phyloP scores from a whole-genome alignment of 2,329 filamentous ascomycete species.

The Gnomoniopsis smithogilvyi region DNA sequence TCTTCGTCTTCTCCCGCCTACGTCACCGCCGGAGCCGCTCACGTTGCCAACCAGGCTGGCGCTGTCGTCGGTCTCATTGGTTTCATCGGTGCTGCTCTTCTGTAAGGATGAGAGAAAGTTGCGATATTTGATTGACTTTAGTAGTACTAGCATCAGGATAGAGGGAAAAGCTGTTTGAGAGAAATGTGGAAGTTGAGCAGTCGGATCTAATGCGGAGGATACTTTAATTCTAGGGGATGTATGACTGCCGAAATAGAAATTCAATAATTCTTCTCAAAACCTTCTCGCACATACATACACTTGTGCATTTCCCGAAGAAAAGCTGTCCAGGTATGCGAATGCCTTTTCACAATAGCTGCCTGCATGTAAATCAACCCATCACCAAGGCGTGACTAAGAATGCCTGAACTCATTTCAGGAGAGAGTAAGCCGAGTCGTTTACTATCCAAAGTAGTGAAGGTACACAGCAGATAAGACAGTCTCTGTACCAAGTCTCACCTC shows the following conservation, averaged over 20 bases:
- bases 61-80: slow-evolving; percentile 35
- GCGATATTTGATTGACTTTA: too few relatives aligned
- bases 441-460: background rate
- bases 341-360: too few relatives aligned
- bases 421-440: slow-evolving; percentile 3
- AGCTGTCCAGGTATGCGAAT: too few relatives aligned
- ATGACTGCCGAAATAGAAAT: background rate
- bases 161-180: background rate
- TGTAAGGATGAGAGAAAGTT: slow-evolving; percentile 31
- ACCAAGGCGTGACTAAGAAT: background rate
- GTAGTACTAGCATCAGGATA: background rate
- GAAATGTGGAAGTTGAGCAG: too few relatives aligned
- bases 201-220: background rate
- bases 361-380: too few relatives aligned
- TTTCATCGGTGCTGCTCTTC: slow-evolving; percentile 36
- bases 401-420: background rate
- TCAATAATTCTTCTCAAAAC: background rate
- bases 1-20: slow-evolving; percentile 1
- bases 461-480: slow-evolving; percentile 7
- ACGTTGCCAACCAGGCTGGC: slow-evolving; percentile 26
- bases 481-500: background rate
- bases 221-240: too few relatives aligned
- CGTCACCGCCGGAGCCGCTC: slow-evolving; percentile 22
- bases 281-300: too few relatives aligned
- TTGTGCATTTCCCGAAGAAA: too few relatives aligned